Evolutionary conservation across 495 filamentous ascomycete species (phyloP).

Genomic region (Daldinia concentrica): DNA sequence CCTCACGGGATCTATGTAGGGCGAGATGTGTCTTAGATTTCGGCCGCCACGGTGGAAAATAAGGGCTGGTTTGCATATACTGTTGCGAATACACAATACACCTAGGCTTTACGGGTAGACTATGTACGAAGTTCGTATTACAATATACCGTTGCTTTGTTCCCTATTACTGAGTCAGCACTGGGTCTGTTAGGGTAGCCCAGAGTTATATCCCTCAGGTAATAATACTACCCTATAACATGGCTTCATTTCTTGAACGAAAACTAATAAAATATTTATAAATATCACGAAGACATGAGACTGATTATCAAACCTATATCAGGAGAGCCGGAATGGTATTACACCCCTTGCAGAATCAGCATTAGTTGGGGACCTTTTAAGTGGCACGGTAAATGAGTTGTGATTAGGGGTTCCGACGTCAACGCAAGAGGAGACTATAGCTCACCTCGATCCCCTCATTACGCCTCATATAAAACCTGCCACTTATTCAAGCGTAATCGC

Average conservation of each 20-base stretch:
- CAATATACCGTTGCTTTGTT: not conserved
- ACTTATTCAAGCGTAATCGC: constrained; percentile 44
- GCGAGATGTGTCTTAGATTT: not conserved
- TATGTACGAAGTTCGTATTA: not conserved
- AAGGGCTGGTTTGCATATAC: not conserved
- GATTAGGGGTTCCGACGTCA: constrained; percentile 33
- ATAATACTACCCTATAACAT: not conserved
- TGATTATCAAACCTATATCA: no score
- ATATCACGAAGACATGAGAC: no score
- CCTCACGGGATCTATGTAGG: no score
- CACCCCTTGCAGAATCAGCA: no score
- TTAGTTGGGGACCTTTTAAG: no score
- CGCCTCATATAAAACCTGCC: constrained; percentile 55
- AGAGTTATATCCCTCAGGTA: not conserved
- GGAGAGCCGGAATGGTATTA: no score
- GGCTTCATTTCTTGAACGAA: constrained; percentile 43
- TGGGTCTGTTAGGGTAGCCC: not conserved
- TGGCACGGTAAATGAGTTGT: no score
- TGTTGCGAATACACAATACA: not conserved
- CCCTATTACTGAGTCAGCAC: no score
- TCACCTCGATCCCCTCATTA: constrained; percentile 39
- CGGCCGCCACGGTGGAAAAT: not conserved
- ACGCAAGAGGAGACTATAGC: constrained; percentile 27
- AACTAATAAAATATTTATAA: no score
- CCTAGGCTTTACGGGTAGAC: not conserved